A percentile compares a stretch with the other conserved stretches of the same genome.
phyloP scores from a whole-genome alignment of 2,329 filamentous ascomycete species.

The Chrysoporthe puriensis region DNA sequence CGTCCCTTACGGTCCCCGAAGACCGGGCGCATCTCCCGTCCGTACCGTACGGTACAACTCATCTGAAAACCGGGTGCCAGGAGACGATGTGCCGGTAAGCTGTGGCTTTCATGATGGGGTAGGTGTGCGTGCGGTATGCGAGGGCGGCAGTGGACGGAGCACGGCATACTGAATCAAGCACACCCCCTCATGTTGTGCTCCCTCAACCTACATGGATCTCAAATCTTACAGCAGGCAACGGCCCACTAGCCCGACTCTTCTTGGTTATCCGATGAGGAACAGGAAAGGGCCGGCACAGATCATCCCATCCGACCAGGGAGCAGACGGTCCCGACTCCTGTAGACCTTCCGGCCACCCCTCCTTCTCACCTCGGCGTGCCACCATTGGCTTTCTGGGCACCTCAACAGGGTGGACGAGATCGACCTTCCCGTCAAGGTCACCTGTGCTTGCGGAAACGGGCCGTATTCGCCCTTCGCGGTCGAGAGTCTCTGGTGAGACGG shows the following conservation, averaged over 20 bases:
- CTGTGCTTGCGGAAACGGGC: constrained; percentile 22
- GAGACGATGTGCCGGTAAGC: constrained; percentile 20
- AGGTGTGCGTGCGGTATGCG: neutral
- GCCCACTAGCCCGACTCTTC: constrained; percentile 2
- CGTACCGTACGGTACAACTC: constrained; percentile 13
- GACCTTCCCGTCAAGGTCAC: constrained; percentile 22
- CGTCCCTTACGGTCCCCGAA: neutral
- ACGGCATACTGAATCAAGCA: constrained; percentile 16
- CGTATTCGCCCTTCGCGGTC: constrained; percentile 14
- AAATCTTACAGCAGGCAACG: constrained; percentile 19
- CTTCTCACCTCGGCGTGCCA: constrained; percentile 21
- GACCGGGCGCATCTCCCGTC: constrained; percentile 2
- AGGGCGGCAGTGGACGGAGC: constrained; percentile 6
- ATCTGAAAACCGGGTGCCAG: constrained; percentile 7
- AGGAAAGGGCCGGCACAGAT: constrained; percentile 16
- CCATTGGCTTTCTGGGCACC: constrained; percentile 19
- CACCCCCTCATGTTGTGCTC: constrained; percentile 30
- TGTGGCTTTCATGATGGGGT: constrained; percentile 25
- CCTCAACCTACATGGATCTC: constrained; percentile 19
- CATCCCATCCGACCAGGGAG: constrained; percentile 10
- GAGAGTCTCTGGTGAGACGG: constrained; percentile 18
- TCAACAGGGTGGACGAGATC: constrained; percentile 17
- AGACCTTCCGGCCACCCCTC: constrained; percentile 8
- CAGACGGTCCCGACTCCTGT: neutral
- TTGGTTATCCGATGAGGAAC: constrained; percentile 6